These are phyloP conservation scores for Karstenula rhodostoma DNA, from an alignment of 2,329 filamentous ascomycete genomes.

Conservation along the genomic window DNA sequence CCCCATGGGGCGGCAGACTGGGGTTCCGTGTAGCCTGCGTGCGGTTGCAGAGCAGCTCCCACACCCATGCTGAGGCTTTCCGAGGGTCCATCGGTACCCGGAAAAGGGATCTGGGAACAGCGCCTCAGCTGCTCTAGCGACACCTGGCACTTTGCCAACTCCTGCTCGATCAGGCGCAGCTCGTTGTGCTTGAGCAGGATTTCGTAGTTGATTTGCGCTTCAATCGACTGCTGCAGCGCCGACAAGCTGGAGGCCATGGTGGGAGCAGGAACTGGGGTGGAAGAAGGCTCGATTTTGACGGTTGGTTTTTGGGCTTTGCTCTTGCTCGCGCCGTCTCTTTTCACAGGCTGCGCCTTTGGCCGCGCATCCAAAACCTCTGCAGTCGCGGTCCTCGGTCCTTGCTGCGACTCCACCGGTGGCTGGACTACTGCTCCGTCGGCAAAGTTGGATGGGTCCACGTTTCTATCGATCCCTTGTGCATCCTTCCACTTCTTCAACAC, in stretches of 20 bases:
- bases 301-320: conserved; percentile 34
- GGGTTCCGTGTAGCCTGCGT: conserved; percentile 70
- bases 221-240: conserved; percentile 74
- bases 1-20: conserved; percentile 88
- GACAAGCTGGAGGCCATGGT: conserved; percentile 49
- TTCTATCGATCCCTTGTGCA: conserved; percentile 43
- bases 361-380: conserved; percentile 35
- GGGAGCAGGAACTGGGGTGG: conserved; percentile 31
- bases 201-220: conserved; percentile 88
- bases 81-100: conserved; percentile 72
- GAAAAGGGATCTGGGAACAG: conserved; percentile 91
- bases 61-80: conserved; percentile 76
- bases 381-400: conserved; percentile 27
- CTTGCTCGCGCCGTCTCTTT: conserved; percentile 42
- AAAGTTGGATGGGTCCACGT: conserved; percentile 21
- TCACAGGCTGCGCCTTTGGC: conserved; percentile 38
- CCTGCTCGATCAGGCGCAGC: conserved; percentile 91
- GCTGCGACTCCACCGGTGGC: conserved; percentile 24
- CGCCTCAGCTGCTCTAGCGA: conserved; percentile 92
- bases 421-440: conserved; percentile 31
- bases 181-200: conserved; percentile 95
- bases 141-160: conserved; percentile 93
- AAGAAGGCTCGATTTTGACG: conserved; percentile 30
- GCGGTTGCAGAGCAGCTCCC: conserved; percentile 72
- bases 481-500: conserved; percentile 51